Evolutionary conservation across 2,329 filamentous ascomycete species (phyloP).

Genomic region (Tricladium varicosporioides): DNA sequence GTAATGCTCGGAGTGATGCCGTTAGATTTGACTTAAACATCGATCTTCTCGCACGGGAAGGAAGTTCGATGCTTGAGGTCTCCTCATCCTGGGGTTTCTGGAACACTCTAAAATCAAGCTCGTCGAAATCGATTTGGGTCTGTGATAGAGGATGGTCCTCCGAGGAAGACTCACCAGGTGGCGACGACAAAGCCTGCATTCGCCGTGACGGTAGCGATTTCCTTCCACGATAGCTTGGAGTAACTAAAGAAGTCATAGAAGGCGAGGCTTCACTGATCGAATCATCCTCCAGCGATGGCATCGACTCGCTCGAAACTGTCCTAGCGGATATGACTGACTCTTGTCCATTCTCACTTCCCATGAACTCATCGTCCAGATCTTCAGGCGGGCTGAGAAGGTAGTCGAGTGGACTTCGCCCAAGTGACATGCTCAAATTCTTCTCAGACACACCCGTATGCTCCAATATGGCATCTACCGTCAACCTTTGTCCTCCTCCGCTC

Average conservation of each 20-base stretch:
- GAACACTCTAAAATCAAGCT: conserved; percentile 49
- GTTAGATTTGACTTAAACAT: conserved; percentile 70
- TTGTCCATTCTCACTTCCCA: conserved; percentile 50
- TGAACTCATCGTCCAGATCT: conserved; percentile 47
- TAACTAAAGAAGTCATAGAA: conserved; percentile 28
- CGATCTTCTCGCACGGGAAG: conserved; percentile 28
- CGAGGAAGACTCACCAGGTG: conserved; percentile 43
- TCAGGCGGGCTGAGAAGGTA: conserved; percentile 59
- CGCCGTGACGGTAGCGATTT: conserved; percentile 45
- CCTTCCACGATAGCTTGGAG: conserved; percentile 36
- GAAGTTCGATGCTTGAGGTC: conserved; percentile 6
- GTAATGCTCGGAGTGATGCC: conserved; percentile 60
- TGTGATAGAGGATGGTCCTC: conserved; percentile 52
- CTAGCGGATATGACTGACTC: conserved; percentile 53
- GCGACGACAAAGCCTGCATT: conserved; percentile 55
- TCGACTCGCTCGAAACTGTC: conserved; percentile 58
- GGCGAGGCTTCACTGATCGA: conserved; percentile 43
- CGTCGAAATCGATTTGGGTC: conserved; percentile 40
- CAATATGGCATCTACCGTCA: conserved; percentile 58
- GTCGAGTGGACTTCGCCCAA: conserved; percentile 56
- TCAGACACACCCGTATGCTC: conserved; percentile 47
- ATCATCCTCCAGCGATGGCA: conserved; percentile 54
- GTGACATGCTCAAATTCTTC: conserved; percentile 55
- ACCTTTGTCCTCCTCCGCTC: conserved; percentile 31
- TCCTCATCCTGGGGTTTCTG: conserved; percentile 28